Percentiles rank a stretch among this genome's conserved stretches.
Conservation (phyloP, 306 rosid species). For the Luffa aegyptiaca region DNA sequence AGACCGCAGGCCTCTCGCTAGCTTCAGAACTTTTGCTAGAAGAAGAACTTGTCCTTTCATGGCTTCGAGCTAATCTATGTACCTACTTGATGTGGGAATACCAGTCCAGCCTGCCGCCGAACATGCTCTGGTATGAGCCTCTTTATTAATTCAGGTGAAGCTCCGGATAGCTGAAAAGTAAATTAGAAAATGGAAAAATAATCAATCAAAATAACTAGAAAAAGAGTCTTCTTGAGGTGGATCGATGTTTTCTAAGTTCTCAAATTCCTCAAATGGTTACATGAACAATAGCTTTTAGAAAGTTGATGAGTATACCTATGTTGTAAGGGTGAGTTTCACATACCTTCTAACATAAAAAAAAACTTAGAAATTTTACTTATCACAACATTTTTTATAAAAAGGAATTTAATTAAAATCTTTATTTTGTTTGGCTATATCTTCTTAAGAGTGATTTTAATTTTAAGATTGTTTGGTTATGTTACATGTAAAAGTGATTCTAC, state of each 20-base stretch:
- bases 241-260: neutral
- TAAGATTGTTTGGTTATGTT: too few relatives aligned
- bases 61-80: conserved; percentile 33
- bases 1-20: neutral
- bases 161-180: conserved; percentile 53
- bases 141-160: conserved; percentile 56
- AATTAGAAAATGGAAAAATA: neutral
- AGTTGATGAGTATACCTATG: neutral
- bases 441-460: neutral
- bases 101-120: conserved; percentile 52
- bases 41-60: conserved; percentile 22
- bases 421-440: neutral
- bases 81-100: conserved; percentile 42
- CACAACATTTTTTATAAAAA: too few relatives aligned
- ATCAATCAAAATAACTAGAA: neutral
- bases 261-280: neutral
- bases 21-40: neutral
- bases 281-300: too few relatives aligned
- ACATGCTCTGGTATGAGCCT: conserved; percentile 82
- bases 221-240: neutral
- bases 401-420: neutral
- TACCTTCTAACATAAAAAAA: too few relatives aligned
- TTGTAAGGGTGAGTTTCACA: too few relatives aligned
- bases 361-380: too few relatives aligned
- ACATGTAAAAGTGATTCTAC: too few relatives aligned